Conservation (phyloP, 192 early-diverging fungal species). For the Coemansia nantahalensis region DNA sequence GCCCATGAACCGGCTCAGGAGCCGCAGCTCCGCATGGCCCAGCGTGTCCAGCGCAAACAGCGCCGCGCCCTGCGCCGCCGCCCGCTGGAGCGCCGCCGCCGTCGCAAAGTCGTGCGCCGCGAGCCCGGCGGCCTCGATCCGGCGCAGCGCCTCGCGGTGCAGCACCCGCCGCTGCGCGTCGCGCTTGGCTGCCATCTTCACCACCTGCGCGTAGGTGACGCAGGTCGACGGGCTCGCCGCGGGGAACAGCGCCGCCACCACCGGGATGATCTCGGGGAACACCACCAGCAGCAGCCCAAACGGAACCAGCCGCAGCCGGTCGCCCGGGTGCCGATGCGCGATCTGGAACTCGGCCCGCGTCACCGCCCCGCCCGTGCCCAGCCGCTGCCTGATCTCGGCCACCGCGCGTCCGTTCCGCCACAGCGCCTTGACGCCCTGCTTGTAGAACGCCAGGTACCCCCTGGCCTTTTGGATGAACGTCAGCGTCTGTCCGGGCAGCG, state of each 20-base stretch:
- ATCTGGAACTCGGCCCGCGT: slow-evolving; percentile 38
- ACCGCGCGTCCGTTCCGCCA: slow-evolving; percentile 16
- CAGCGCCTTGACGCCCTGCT: slow-evolving; percentile 34
- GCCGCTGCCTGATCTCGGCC: slow-evolving; percentile 10
- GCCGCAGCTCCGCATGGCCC: slow-evolving; percentile 11
- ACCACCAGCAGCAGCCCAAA: slow-evolving; percentile 37
- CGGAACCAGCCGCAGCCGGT: slow-evolving; percentile 37
- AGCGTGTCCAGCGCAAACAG: slow-evolving; percentile 18
- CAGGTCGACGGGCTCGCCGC: slow-evolving; percentile 41
- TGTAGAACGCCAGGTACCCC: slow-evolving; percentile 42
- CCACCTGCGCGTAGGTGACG: slow-evolving; percentile 27
- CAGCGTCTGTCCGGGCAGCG: slow-evolving; percentile 35
- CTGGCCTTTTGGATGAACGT: slow-evolving; percentile 29
- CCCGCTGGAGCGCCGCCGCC: slow-evolving; percentile 1
- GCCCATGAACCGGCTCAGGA: slow-evolving; percentile 26
- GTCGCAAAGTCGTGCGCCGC: slow-evolving; percentile 12
- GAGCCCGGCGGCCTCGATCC: slow-evolving; percentile 18
- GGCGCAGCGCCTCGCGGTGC: slow-evolving; percentile 13
- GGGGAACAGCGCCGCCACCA: slow-evolving; percentile 29
- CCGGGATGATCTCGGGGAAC: slow-evolving; percentile 34
- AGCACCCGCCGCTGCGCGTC: slow-evolving; percentile 12
- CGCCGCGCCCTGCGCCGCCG: background rate
- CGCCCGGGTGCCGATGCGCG: slow-evolving; percentile 16
- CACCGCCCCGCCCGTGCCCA: slow-evolving; percentile 5
- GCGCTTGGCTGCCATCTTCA: slow-evolving; percentile 28